phyloP scores from a whole-genome alignment of 2,329 filamentous ascomycete genomes.

The Apiospora pterosperma region DNA sequence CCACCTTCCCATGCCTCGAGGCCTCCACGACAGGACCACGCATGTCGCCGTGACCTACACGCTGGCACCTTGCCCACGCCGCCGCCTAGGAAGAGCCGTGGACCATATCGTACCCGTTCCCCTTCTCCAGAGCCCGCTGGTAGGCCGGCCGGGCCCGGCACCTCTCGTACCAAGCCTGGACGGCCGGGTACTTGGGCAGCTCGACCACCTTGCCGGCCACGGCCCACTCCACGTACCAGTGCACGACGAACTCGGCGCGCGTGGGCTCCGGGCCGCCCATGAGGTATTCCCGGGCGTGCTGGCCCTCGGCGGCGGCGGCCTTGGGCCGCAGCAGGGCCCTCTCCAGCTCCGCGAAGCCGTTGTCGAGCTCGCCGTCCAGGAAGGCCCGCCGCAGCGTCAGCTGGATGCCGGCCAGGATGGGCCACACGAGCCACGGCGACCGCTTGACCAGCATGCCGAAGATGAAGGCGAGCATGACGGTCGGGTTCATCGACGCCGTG shows the following conservation, averaged over 20 bases:
- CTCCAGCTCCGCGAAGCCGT: constrained; percentile 11
- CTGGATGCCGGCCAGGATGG: constrained; percentile 4
- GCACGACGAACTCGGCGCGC: constrained; percentile 12
- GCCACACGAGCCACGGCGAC: constrained; percentile 13
- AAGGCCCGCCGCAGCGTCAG: constrained; percentile 10
- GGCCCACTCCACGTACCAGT: constrained; percentile 15
- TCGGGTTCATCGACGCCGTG: constrained; percentile 8
- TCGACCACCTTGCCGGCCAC: constrained; percentile 11
- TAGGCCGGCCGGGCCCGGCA: constrained; percentile 14
- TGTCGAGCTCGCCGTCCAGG: constrained; percentile 13
- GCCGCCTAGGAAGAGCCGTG: background rate
- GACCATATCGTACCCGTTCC: constrained; percentile 14
- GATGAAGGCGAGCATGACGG: constrained; percentile 11
- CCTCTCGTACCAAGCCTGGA: constrained; percentile 10
- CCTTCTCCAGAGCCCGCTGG: constrained; percentile 18
- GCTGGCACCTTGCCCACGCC: too few relatives aligned
- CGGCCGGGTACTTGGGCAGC: constrained; percentile 9
- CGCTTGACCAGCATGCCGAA: constrained; percentile 5
- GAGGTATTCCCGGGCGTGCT: constrained; percentile 12
- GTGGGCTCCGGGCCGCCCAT: constrained; percentile 15
- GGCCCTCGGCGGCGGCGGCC: background rate
- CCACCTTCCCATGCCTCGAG: too few relatives aligned
- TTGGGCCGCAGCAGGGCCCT: background rate
- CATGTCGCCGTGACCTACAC: too few relatives aligned
- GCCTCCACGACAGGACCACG: too few relatives aligned